Evolutionary conservation across 106 monocot species (phyloP).

Genomic region (Vanilla planifolia): DNA sequence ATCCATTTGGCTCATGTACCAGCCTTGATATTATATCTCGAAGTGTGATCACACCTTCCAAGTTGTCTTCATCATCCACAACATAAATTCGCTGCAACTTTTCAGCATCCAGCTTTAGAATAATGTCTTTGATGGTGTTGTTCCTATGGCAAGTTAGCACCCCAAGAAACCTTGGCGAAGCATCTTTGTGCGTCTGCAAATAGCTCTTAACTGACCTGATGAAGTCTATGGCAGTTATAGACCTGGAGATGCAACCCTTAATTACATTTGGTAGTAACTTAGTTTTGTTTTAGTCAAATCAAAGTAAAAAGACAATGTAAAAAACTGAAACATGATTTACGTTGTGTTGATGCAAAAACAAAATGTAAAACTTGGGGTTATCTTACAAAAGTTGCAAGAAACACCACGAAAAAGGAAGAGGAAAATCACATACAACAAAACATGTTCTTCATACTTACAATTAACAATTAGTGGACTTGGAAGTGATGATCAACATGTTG

Average conservation of each 20-base stretch:
- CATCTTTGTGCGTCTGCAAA: conserved; percentile 32
- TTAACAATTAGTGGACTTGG: too few species aligned
- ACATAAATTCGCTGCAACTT: conserved; percentile 79
- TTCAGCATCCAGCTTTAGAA: conserved; percentile 55
- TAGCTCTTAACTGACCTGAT: conserved; percentile 32
- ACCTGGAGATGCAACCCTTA: conserved; percentile 20
- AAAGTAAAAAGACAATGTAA: too few species aligned
- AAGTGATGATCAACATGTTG: too few species aligned
- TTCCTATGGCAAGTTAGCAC: conserved; percentile 59
- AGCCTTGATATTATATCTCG: conserved; percentile 89
- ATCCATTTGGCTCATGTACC: conserved; percentile 84
- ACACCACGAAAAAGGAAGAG: too few species aligned
- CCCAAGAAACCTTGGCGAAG: conserved; percentile 25
- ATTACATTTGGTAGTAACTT: too few species aligned
- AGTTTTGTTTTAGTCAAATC: too few species aligned
- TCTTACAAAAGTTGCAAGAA: too few species aligned
- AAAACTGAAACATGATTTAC: too few species aligned
- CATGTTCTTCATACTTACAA: too few species aligned
- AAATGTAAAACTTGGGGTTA: too few species aligned
- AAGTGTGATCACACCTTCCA: conserved; percentile 82
- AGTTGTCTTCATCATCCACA: conserved; percentile 39
- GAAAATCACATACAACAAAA: too few species aligned
- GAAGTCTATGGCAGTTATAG: conserved; percentile 66
- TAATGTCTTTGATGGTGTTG: conserved; percentile 66
- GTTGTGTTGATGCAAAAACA: too few species aligned